Evolutionary conservation across 306 rosid genomes (phyloP).

Genomic region (Calophaca sinica): DNA sequence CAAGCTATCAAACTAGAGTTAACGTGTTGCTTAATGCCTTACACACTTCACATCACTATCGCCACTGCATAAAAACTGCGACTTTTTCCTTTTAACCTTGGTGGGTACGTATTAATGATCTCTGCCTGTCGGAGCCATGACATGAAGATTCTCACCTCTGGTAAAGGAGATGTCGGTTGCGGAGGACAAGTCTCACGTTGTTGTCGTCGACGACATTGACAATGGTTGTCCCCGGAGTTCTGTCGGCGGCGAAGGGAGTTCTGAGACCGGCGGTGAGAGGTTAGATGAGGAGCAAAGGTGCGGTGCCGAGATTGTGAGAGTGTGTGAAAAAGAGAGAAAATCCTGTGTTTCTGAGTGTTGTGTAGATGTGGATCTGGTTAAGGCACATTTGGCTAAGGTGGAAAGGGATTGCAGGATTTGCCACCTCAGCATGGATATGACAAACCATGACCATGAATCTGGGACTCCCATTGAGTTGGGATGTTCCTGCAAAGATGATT

Average conservation of each 20-base stretch:
- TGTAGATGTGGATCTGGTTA: constrained; percentile 60
- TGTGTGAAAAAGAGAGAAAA: constrained; percentile 44
- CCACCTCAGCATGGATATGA: constrained; percentile 63
- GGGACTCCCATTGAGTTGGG: constrained; percentile 76
- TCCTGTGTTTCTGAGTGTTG: constrained; percentile 55
- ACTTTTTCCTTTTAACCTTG: constrained; percentile 36
- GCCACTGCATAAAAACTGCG: constrained; percentile 9
- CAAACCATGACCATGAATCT: constrained; percentile 57
- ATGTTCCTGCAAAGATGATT: constrained; percentile 81
- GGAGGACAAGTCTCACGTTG: constrained; percentile 48
- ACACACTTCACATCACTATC: constrained; percentile 15
- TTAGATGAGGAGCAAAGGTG: too few species aligned
- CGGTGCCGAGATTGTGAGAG: constrained; percentile 52
- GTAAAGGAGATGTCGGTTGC: constrained; percentile 51
- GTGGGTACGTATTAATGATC: constrained; percentile 45
- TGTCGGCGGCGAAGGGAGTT: constrained; percentile 10
- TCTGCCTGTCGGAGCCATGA: constrained; percentile 48
- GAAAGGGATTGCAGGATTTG: constrained; percentile 73
- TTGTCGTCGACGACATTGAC: constrained; percentile 11
- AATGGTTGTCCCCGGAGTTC: constrained; percentile 43
- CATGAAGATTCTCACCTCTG: constrained; percentile 61
- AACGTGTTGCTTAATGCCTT: neutral
- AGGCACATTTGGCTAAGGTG: constrained; percentile 55
- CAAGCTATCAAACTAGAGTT: constrained; percentile 42
- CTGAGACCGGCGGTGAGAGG: neutral